Evolutionary conservation across 2,329 filamentous ascomycete genomes (phyloP), one percentile per base, ranked within the genome.

Genomic region (Pseudogymnoascus sp.): DNA sequence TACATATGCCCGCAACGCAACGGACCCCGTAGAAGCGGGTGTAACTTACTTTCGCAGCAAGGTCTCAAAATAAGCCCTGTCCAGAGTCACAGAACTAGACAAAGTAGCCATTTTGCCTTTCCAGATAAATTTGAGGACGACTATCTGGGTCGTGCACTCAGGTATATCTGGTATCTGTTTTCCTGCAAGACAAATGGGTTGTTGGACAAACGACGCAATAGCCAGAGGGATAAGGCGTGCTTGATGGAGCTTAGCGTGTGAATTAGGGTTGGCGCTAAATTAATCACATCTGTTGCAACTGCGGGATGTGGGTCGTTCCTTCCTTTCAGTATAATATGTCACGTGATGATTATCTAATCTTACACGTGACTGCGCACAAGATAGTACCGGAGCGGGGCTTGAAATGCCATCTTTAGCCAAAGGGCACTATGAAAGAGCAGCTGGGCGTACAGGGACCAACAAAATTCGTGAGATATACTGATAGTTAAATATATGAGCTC

Each of bases 61-160:
- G 62, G 83, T 82, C 68, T 87, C 81, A 67, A 87, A 83, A 74
- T 87, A 83, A 59, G 74, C 72, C 69, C 80, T 83, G 65, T 83
- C 82, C 66, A 87, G 79, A 8, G 83, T 86, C 59, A 87, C 80
- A 66, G 78, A 74, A 48, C 25, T 27, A 15, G 33, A 37, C 25
- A 40, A 55, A 52, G 35, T 21, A 33, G 25, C 39, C 59, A 59
- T 55, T 55, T 55, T 18, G 29, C 12, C 48, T 55, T 55, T 55
- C 5, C n/a, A 55, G 48, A 55, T 55, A 33, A 55, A n/a, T 33
- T 21, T 33, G 48, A 55, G 48, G 48, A 33, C 48, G 48, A 33
- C 48, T 33, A 33, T 33, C 29, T n/a, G 21, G n/a, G 48, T 13
- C 48, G 29, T 55, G 29, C 48, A 55, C 48, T 55, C 48, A n/a